Evolutionary conservation across 2,329 filamentous ascomycete species (phyloP).

Genomic region (Blastomyces parvus): DNA sequence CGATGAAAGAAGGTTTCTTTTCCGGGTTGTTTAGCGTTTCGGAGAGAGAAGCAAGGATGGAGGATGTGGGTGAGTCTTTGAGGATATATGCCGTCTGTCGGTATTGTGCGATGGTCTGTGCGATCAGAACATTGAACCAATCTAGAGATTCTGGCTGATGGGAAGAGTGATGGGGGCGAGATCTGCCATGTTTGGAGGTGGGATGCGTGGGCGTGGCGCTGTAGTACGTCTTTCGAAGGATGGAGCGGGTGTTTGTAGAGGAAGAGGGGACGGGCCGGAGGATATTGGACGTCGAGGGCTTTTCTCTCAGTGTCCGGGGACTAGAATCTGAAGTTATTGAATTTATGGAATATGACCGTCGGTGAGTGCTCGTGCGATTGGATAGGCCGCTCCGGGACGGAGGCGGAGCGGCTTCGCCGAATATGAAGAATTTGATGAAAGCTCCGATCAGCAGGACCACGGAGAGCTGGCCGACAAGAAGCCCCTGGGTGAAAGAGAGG

Average conservation of each 20-base stretch:
- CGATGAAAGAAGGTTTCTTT: slow-evolving; percentile 82
- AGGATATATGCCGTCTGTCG: slow-evolving; percentile 85
- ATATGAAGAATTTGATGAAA: slow-evolving; percentile 99
- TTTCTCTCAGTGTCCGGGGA: slow-evolving; percentile 38
- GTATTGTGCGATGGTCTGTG: slow-evolving; percentile 93
- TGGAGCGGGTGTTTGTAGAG: slow-evolving; percentile 70
- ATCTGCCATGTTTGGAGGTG: slow-evolving; percentile 33
- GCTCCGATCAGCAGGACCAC: slow-evolving; percentile 83
- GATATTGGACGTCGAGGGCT: slow-evolving; percentile 54
- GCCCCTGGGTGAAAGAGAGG: slow-evolving; percentile 84
- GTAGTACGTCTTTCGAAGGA: slow-evolving; percentile 95
- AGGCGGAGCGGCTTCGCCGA: slow-evolving; percentile 80
- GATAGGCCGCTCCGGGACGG: slow-evolving; percentile 67
- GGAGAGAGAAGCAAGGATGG: slow-evolving; percentile 71
- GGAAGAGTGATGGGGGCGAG: slow-evolving; percentile 49
- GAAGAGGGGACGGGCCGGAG: slow-evolving; percentile 63
- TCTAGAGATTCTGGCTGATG: slow-evolving; percentile 95
- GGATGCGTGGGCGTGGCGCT: slow-evolving; percentile 46
- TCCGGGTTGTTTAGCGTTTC: slow-evolving; percentile 77
- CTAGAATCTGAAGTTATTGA: slow-evolving; percentile 31
- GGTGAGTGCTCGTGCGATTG: slow-evolving; percentile 68
- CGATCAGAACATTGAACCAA: slow-evolving; percentile 97
- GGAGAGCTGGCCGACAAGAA: slow-evolving; percentile 86
- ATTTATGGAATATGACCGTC: slow-evolving; percentile 58
- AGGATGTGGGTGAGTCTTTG: slow-evolving; percentile 47